These are phyloP conservation scores for Orychophragmus violaceus DNA, from an alignment of 345 rosid genomes.

Conservation along the genomic window DNA sequence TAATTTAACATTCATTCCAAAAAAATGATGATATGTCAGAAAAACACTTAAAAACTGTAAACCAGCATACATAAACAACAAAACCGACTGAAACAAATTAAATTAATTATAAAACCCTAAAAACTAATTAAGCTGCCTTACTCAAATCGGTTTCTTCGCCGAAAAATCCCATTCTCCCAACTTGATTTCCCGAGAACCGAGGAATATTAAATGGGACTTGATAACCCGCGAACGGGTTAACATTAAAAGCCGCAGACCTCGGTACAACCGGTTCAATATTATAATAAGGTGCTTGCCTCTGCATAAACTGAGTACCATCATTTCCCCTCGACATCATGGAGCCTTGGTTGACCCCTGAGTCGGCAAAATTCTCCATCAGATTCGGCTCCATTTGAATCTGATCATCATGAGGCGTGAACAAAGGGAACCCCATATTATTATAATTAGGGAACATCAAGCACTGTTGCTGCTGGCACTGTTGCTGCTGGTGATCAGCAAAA, in stretches of 20 bases:
- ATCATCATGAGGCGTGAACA: slow-evolving; percentile 7
- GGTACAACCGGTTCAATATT: slow-evolving; percentile 7
- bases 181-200: not conserved
- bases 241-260: not conserved
- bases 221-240: slow-evolving; percentile 6
- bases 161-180: not conserved
- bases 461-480: slow-evolving; percentile 14
- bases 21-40: not conserved
- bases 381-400: slow-evolving; percentile 17
- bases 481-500: slow-evolving; percentile 14
- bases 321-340: slow-evolving; percentile 24
- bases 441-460: not conserved
- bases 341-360: not conserved
- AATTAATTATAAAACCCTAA: slow-evolving; percentile 3
- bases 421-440: slow-evolving; percentile 3
- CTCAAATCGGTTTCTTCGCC: slow-evolving; percentile 1
- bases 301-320: slow-evolving; percentile 18
- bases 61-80: not conserved
- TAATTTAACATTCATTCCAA: too few species aligned
- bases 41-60: not conserved
- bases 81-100: slow-evolving; percentile 15
- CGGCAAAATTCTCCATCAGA: not conserved
- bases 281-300: not conserved
- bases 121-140: not conserved
- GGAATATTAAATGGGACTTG: not conserved